Evolutionary conservation across 225 moss, liverwort and hornwort species (phyloP), one percentile per base, ranked within the genome.

Genomic region (Sphagnum tenellum): DNA sequence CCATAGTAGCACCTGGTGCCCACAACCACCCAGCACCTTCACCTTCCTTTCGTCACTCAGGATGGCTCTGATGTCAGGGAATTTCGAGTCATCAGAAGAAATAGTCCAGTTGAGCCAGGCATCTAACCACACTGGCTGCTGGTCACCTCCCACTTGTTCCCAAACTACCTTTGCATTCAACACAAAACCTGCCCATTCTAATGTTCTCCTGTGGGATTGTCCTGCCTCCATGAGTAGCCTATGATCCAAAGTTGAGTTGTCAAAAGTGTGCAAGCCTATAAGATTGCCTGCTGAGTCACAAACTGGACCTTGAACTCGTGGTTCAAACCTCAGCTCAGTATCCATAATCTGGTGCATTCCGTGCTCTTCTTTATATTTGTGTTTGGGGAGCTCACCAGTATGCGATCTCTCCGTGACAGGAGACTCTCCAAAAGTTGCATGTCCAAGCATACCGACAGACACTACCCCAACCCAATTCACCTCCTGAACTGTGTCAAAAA

Each of bases 131-230:
- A 59, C 66, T 48, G 95, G 95, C 59, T 29, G 29, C 29, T 29
- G 29, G 29, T 75, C 77, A 46, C 69, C 77, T 2, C 59, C 64
- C 44, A 71, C 71, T 3, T 11, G 65, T 62, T 80, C 81, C 81
- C 79, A 81, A 67, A 95, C 72, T 57, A 84, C 81, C 8, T 78
- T 83, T 2, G 95, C 84, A 73, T 92, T 88, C 50, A 95, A 72
- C 52, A 80, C 88, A 67, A 95, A 95, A 47, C 95, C 91, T 49
- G 95, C 82, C 95, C 95, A 91, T 66, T 88, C 91, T 69, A 95
- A 73, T 55, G 56, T 61, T 12, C 29, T 46, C 52, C 54, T 66
- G 64, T 67, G 70, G 53, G 57, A 66, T 12, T 48, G 45, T 11
- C 66, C 8, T 29, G 29, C 29, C 47, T 54, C 57, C 9, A 13